Evolutionary conservation across 2,329 filamentous ascomycete genomes (phyloP).

Genomic region (Curvularia sp.): DNA sequence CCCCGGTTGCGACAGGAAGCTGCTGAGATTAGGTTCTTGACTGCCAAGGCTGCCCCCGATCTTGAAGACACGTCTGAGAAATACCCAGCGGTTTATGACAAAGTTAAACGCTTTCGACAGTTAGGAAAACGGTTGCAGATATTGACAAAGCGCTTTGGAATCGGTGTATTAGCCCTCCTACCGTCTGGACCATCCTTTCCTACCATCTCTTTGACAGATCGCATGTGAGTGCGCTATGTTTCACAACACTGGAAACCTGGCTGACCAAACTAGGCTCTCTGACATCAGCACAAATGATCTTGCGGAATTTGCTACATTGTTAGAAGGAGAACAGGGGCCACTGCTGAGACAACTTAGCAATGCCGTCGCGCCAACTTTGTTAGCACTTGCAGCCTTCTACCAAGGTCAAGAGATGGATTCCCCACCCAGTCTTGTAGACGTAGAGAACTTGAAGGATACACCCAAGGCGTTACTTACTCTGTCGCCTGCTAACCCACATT

Average conservation of each 20-base stretch:
- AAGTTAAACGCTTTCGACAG: conserved; percentile 5
- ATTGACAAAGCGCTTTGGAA: conserved; percentile 7
- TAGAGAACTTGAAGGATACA: conserved; percentile 4
- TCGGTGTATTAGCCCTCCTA: conserved; percentile 12
- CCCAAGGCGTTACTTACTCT: neutral
- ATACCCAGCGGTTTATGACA: neutral
- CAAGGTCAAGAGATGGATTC: neutral
- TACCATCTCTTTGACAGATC: conserved; percentile 10
- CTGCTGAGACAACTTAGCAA: neutral
- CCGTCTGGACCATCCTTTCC: conserved; percentile 12
- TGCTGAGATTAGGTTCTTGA: neutral
- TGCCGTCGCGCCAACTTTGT: neutral
- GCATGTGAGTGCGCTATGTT: conserved; percentile 7
- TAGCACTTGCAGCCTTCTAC: neutral
- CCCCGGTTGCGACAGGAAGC: neutral
- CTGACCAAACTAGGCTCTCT: neutral
- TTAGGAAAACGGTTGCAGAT: conserved; percentile 5
- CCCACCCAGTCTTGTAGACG: neutral
- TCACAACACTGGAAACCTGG: neutral
- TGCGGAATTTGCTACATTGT: neutral
- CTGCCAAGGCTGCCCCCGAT: conserved; percentile 3
- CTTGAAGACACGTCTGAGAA: neutral
- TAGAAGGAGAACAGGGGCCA: conserved; percentile 1
- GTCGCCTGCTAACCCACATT: neutral
- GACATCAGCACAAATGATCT: neutral